Evolutionary conservation across 2,329 filamentous ascomycete genomes (phyloP), one percentile per base, ranked within the genome.

Genomic region (Tolypocladium paradoxum): DNA sequence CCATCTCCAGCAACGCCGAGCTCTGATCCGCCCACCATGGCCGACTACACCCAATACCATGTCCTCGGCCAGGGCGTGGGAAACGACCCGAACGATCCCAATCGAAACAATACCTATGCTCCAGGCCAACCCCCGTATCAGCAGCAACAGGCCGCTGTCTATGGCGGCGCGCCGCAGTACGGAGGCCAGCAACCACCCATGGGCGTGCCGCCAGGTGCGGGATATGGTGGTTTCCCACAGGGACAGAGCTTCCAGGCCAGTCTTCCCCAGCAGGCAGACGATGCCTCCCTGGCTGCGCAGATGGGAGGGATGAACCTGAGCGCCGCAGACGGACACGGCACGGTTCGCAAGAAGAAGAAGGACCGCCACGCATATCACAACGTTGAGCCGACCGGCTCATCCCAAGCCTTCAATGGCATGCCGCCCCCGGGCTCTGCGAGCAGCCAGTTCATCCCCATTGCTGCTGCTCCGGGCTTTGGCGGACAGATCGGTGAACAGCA

Each of bases 301-400:
- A 87, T 95, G 85, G 84, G 85, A 43, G 83, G 83, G 55, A 81
- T 95, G 79, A 84, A 78, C 40, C 73, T 95, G 60, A 82, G 78
- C 35, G 38, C 51, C 11, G 53, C 53, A 18, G 65, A 67, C 35
- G 68, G 76, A 47, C 73, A 75, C 36, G 67, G 79, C 49, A 73
- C 74, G 2, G 71, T 71, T 54, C 78, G 83, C 67, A 87, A 77
- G 69, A 89, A 91, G 77, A 97, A 96, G 82, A 96, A 96, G 78
- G 87, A 96, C 68, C 83, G 90, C 55, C 92, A 97, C 71, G 92
- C 91, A 58, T 88, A 95, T 69, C 92, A 97, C 69, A 85, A 83
- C 38, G 82, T 97, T 51, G 89, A 92, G 58, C 82, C 87, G 24
- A 76, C 76, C 6, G 82, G 83, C 49, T 83, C 82, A 35, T 82